These are phyloP conservation scores for Vigna radiata DNA, from an alignment of 306 rosid genomes.

Conservation along the genomic window DNA sequence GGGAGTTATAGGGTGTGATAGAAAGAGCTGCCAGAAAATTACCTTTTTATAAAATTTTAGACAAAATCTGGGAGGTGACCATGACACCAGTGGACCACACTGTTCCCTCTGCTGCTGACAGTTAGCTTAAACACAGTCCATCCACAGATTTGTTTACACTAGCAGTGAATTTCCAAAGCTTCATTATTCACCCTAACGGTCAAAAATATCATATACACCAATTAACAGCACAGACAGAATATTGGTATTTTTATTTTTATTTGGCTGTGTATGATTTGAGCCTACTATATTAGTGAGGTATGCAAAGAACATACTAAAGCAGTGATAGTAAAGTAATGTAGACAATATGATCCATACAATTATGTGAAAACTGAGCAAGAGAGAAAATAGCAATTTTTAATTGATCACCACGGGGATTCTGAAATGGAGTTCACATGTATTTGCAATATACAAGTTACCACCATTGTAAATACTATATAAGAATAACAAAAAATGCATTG, in stretches of 20 bases:
- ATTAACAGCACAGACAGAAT: not conserved
- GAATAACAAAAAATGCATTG: conserved; percentile 13
- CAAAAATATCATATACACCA: not conserved
- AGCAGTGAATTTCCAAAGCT: not conserved
- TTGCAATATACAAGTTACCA: conserved; percentile 4
- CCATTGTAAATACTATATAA: not conserved
- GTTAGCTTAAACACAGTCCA: not conserved
- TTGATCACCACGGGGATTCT: not conserved
- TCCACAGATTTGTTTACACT: not conserved
- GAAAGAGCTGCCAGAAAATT: not conserved
- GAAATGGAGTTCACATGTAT: not conserved
- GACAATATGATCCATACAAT: not conserved
- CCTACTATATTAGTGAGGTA: not conserved
- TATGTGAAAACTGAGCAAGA: not conserved
- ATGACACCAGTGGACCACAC: not conserved
- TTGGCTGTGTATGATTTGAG: not conserved
- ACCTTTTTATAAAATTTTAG: not conserved
- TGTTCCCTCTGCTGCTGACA: too few species aligned
- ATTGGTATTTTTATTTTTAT: not conserved
- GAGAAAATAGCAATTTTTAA: not conserved
- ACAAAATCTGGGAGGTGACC: not conserved
- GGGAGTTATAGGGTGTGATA: not conserved
- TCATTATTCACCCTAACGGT: not conserved
- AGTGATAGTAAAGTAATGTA: not conserved
- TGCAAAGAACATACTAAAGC: not conserved